Evolutionary conservation across 2,329 filamentous ascomycete species (phyloP), one percentile per base, ranked within the genome.

Genomic region (Xylaria sp.): DNA sequence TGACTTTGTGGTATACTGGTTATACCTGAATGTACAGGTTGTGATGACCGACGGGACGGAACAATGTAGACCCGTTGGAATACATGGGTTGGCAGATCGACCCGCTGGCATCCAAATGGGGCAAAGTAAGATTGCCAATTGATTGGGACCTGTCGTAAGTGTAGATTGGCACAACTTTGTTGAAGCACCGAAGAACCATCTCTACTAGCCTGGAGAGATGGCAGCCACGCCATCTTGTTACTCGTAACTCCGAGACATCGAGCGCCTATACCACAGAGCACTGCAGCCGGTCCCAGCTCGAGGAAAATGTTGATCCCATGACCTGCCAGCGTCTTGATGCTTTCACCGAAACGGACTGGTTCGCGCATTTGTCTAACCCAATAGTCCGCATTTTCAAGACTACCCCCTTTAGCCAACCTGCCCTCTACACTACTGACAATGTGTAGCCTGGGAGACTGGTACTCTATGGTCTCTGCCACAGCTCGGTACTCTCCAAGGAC

Each of bases 311-410:
- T 70, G 33, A 65, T 66, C 5, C 71, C 73, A 2, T 68, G 66
- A 14, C 52, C 21, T 14, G 57, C 58, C 11, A 76, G 40, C 12
- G 68, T 58, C 47, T 65, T 60, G 42, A 77, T 70, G 42, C 67
- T 70, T 31, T 77, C 75, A 57, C 55, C 66, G 55, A 74, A 75
- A 12, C 67, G 69, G 63, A 75, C 73, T 38, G 73, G 51, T 25
- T 70, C 51, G 50, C 72, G 72, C 35, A 51, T 65, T 43, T 75
- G 73, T 40, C 58, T 61, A 28, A 72, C 67, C 72, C 72, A 74
- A 60, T 75, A 75, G 6, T 71, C 68, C 23, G 72, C 53, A 45
- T 65, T 25, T 61, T 74, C 64, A 35, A 74, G 60, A 43, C 69
- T 51, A 17, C 61, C 70, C 2, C 62, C n/a, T 21, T 61, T 45